Conservation (phyloP, 2,329 filamentous ascomycete species). For the Penicillium sp. region DNA sequence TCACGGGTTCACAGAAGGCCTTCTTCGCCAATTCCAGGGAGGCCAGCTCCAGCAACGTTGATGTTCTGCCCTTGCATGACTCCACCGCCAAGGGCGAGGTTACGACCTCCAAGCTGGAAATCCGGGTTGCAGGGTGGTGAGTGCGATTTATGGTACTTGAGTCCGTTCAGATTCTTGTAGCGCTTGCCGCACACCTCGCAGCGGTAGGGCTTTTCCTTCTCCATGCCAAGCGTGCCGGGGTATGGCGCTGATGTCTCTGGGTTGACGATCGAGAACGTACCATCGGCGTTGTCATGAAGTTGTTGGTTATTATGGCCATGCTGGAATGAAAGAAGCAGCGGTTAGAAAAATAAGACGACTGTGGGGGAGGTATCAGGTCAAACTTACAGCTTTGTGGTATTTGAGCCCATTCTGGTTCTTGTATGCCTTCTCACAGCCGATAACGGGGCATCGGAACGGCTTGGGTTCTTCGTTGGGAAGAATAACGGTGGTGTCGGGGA, state of each 20-base stretch:
- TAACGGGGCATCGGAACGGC: slow-evolving; percentile 95
- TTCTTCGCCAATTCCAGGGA: slow-evolving; percentile 48
- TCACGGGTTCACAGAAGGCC: slow-evolving; percentile 35
- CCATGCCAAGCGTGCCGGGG: slow-evolving; percentile 96
- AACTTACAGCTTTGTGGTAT: slow-evolving; percentile 69
- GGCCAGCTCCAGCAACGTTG: slow-evolving; percentile 48
- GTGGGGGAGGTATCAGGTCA: slow-evolving; percentile 26
- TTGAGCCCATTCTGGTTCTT: slow-evolving; percentile 99
- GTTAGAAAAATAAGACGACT: slow-evolving; percentile 11
- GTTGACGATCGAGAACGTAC: slow-evolving; percentile 97
- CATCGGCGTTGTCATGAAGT: slow-evolving; percentile 92
- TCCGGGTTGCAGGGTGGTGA: slow-evolving; percentile 89
- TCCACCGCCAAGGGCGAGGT: slow-evolving; percentile 40
- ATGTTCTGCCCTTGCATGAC: slow-evolving; percentile 49
- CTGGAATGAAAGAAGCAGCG: slow-evolving; percentile 30
- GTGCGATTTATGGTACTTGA: slow-evolving; percentile 91
- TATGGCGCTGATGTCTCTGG: slow-evolving; percentile 92
- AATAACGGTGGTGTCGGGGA: slow-evolving; percentile 47
- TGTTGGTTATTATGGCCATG: slow-evolving; percentile 97
- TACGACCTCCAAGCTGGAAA: slow-evolving; percentile 54
- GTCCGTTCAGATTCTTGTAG: slow-evolving; percentile 97
- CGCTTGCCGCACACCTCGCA: slow-evolving; percentile 97
- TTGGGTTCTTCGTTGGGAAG: slow-evolving; percentile 83
- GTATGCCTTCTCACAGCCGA: slow-evolving; percentile 98
- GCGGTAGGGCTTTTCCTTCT: slow-evolving; percentile 98